Conservation (phyloP, 768 basidiomycete species). For the Nidula microcarpa region DNA sequence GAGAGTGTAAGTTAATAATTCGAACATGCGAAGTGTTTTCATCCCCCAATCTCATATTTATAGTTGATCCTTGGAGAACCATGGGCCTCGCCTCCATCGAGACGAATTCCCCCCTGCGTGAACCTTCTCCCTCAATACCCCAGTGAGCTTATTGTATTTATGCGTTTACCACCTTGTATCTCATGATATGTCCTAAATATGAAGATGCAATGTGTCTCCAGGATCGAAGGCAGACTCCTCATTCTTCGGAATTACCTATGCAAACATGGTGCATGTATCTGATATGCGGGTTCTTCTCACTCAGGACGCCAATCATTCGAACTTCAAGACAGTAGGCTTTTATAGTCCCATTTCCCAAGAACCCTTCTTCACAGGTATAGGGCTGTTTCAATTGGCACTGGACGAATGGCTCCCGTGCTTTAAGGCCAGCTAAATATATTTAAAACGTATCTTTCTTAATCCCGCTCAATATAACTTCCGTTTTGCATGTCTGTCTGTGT, state of each 20-base stretch:
- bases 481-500: no score
- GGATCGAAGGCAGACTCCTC: constrained; percentile 6
- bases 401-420: constrained; percentile 50
- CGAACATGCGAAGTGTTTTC: background rate
- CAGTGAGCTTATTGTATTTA: constrained; percentile 17
- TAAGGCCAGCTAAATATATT: background rate
- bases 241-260: constrained; percentile 45
- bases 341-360: constrained; percentile 44
- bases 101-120: constrained; percentile 37
- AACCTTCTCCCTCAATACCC: constrained; percentile 33
- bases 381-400: constrained; percentile 40
- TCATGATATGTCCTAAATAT: constrained; percentile 17
- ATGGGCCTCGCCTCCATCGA: constrained; percentile 50
- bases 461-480: background rate
- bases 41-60: background rate
- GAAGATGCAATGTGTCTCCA: constrained; percentile 27
- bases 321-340: constrained; percentile 47
- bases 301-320: constrained; percentile 43
- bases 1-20: constrained; percentile 34
- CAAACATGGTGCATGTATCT: constrained; percentile 46
- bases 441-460: background rate
- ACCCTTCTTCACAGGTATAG: constrained; percentile 44
- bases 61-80: constrained; percentile 51
- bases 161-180: background rate
- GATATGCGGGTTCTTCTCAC: constrained; percentile 44